Base-by-base conservation (phyloP, 2,329 filamentous ascomycete genomes). In the Dendryphion nanum region DNA sequence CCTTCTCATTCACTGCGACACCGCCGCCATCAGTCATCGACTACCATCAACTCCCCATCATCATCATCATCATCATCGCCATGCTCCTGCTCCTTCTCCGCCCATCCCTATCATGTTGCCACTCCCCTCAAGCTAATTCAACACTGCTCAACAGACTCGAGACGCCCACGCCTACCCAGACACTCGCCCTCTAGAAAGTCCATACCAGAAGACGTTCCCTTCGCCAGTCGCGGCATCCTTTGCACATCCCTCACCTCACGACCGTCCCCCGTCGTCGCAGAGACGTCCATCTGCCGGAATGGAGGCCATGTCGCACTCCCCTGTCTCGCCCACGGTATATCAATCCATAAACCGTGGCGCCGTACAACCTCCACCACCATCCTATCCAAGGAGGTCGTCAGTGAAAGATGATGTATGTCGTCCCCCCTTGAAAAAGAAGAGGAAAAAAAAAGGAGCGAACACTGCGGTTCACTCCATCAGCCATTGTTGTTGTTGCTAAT, bases 191-290 rank as follows among this genome's bases (percentile, higher is more conserved):
- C 38, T 55, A 32, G 55, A 55, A 33, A 58, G 50, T 48, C 58
- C 58, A 35, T 61, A 65, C 55, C 57, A 68, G 48, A 61, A 57
- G 30, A 45, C 62, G 35, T 66, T 68, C 42, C 65, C 61, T 29
- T 64, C 64, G 38, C 64, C 64, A 37, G 48, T 62, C 35, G 53
- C 59, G 18, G 42, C 35, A 41, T 38, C 54, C 15, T 63, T 64
- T 38, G 42, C 61, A 20, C 61, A 64, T 44, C 63, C 51, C 37
- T 66, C 51, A 49, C 57, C 59, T 45, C 59, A 57, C 47, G 62
- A 59, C 55, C 68, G 60, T 44, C 67, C 55, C 43, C n/a, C n/a
- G n/a, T 63, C 41, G 36, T 63, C 58, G 31, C 61, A 61, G 51
- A 51, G 60, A 40, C 58, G 57, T 29, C 52, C 61, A 34, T 37